phyloP scores from a whole-genome alignment of 192 early-diverging fungal genomes.

The Rhizophagus clarus region DNA sequence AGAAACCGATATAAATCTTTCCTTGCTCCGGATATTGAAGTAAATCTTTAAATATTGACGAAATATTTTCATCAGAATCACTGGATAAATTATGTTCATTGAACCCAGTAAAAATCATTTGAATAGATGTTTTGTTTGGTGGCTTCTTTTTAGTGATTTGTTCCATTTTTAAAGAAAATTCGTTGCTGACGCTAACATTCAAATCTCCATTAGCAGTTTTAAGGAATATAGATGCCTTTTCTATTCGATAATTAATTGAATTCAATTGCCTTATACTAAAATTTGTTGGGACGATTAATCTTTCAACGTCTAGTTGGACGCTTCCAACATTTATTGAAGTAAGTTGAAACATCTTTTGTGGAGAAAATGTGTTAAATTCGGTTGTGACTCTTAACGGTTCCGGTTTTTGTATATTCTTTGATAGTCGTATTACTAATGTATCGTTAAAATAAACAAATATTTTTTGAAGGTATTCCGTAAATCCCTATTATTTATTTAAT shows the following conservation, averaged over 20 bases:
- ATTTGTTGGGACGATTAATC: constrained; percentile 36
- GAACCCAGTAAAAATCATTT: constrained; percentile 70
- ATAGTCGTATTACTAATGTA: constrained; percentile 54
- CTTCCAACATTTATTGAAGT: constrained; percentile 59
- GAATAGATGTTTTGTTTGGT: constrained; percentile 67
- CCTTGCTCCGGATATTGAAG: constrained; percentile 79
- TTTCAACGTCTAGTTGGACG: constrained; percentile 59
- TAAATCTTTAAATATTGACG: constrained; percentile 71
- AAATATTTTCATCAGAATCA: not conserved
- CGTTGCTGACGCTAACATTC: constrained; percentile 51
- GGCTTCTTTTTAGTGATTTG: constrained; percentile 86
- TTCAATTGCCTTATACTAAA: not conserved
- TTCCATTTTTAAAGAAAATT: constrained; percentile 76
- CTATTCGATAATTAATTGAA: constrained; percentile 8
- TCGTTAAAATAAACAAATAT: constrained; percentile 69
- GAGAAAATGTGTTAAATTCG: constrained; percentile 58
- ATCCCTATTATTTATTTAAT: constrained; percentile 66
- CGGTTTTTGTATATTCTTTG: constrained; percentile 67
- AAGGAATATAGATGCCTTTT: constrained; percentile 65
- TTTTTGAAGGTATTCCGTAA: constrained; percentile 71
- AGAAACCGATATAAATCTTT: constrained; percentile 83
- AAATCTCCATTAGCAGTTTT: constrained; percentile 66
- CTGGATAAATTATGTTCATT: constrained; percentile 69
- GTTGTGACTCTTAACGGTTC: constrained; percentile 58
- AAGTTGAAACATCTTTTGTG: constrained; percentile 72